These are phyloP conservation scores for Hortiboletus campestris DNA, from an alignment of 768 basidiomycete genomes.

Conservation along the genomic window DNA sequence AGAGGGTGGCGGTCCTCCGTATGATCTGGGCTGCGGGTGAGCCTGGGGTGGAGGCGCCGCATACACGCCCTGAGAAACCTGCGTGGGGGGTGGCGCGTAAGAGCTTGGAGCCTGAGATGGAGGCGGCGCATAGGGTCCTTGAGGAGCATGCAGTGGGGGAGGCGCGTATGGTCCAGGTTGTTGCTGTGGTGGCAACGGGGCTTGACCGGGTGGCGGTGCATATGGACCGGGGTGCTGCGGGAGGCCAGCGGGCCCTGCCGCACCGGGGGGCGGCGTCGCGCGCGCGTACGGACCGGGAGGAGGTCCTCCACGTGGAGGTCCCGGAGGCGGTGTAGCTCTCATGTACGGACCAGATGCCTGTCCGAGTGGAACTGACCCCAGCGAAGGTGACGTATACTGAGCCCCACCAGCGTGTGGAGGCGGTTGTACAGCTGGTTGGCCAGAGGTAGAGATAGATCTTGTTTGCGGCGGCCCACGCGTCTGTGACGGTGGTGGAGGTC, in stretches of 20 bases:
- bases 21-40: constrained; percentile 18
- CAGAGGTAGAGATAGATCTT: constrained; percentile 25
- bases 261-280: constrained; percentile 42
- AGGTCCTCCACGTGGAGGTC: constrained; percentile 30
- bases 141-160: constrained; percentile 24
- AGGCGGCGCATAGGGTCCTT: constrained; percentile 32
- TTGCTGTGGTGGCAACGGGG: constrained; percentile 13
- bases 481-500: constrained; percentile 48
- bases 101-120: constrained; percentile 18
- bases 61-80: constrained; percentile 26
- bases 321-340: constrained; percentile 44
- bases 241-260: constrained; percentile 21
- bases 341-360: constrained; percentile 36
- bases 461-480: constrained; percentile 35
- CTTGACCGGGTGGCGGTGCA: constrained; percentile 20
- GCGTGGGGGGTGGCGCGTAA: constrained; percentile 17
- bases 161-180: constrained; percentile 27
- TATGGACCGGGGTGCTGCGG: constrained; percentile 32
- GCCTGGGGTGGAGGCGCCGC: constrained; percentile 17
- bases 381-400: constrained; percentile 31
- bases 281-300: constrained; percentile 36
- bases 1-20: constrained; percentile 32
- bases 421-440: constrained; percentile 41
- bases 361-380: constrained; percentile 27
- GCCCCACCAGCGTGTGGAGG: constrained; percentile 34